These are phyloP conservation scores for Chaetomium tenue DNA, from an alignment of 495 filamentous ascomycete species.

Conservation along the genomic window DNA sequence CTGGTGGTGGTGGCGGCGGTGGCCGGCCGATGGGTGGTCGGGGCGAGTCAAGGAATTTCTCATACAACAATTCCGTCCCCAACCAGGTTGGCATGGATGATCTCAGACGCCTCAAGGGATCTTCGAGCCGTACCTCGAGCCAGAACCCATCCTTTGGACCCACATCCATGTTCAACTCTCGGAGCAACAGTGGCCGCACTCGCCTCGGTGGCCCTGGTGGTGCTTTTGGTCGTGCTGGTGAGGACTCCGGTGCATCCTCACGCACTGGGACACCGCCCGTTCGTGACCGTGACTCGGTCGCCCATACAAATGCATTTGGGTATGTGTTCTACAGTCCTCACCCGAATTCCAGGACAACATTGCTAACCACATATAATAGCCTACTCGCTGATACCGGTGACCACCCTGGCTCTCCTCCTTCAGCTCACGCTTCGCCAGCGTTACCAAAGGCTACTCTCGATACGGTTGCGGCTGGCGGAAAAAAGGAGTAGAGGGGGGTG, in stretches of 20 bases:
- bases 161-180: conserved; percentile 70
- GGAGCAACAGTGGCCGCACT: conserved; percentile 75
- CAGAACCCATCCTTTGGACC: conserved; percentile 70
- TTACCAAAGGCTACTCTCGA: conserved; percentile 63
- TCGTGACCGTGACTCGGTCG: conserved; percentile 62
- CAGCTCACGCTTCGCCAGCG: conserved; percentile 57
- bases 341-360: conserved; percentile 19
- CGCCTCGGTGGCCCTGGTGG: conserved; percentile 68
- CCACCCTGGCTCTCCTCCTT: conserved; percentile 62
- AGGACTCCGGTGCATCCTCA: conserved; percentile 73
- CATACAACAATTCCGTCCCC: conserved; percentile 60
- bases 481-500: conserved; percentile 44
- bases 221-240: conserved; percentile 64
- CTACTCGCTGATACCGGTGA: conserved; percentile 53
- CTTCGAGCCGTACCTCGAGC: conserved; percentile 53
- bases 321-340: conserved; percentile 48
- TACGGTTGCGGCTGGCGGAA: conserved; percentile 48
- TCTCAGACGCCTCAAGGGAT: conserved; percentile 70
- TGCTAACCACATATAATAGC: conserved; percentile 37
- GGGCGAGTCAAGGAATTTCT: conserved; percentile 81
- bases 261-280: conserved; percentile 83
- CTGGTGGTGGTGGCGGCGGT: conserved; percentile 57
- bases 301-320: conserved; percentile 87
- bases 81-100: conserved; percentile 89
- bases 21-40: conserved; percentile 71